Evolutionary conservation across 192 early-diverging fungal species (phyloP), one percentile per base, ranked within the genome.

Genomic region (Coemansia erecta): DNA sequence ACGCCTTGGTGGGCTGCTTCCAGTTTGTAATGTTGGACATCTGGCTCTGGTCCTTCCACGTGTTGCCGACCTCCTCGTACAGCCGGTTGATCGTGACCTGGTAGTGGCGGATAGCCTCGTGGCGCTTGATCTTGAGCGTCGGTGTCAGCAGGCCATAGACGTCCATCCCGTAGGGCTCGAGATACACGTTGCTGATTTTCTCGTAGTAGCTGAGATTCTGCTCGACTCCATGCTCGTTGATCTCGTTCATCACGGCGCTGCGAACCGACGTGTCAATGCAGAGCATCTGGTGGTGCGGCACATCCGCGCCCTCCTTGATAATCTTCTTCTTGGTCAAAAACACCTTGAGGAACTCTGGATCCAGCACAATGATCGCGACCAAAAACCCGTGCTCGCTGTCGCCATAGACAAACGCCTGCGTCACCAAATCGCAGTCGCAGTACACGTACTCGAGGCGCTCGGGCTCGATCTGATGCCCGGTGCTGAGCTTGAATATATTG

Each of bases 401-500:
- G 49, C 93, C 93, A 47, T 94, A 85, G 6, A 94, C 72, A 60
- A 87, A 87, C 21, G 85, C 72, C 69, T 94, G 91, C 2, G 80
- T 82, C 13, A 95, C 76, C 60, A 89, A 19, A 26, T 85, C 65
- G 68, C 71, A 49, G 64, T 86, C 83, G 76, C 92, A 94, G 85
- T 95, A 96, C 15, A 93, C 82, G 31, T 91, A 88, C 67, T 98
- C 96, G 22, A 98, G 80, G 64, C 92, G 91, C 76, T 98, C 96
- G 33, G 97, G 80, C 33, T 94, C 96, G 71, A 98, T 92, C 72
- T 90, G 85, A 66, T 97, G 94, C 53, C 93, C 96, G 57, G 94
- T 84, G 19, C 84, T 81, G 54, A 95, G 79, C 69, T 92, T 94
- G 70, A 98, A 90, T 39, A 98, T 84, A 73, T 95, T 97, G 88